Evolutionary conservation across 257 asterid genomes (phyloP).

Genomic region (Solanum ossicruentum): DNA sequence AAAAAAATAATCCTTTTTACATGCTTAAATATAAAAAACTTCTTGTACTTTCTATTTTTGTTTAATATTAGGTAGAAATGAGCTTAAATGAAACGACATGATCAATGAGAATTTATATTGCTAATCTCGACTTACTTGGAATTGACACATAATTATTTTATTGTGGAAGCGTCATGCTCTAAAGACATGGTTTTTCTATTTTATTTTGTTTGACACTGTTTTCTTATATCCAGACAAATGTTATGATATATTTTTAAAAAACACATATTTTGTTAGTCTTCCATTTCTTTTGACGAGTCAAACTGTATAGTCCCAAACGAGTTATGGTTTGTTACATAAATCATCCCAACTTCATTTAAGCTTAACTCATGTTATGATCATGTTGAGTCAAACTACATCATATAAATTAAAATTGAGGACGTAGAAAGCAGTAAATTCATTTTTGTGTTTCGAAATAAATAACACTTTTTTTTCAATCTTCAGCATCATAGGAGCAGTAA

Average conservation of each 20-base stretch:
- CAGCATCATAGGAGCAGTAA: slow-evolving; percentile 57
- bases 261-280: not conserved
- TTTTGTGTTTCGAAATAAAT: not conserved
- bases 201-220: not conserved
- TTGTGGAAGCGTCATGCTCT: not conserved
- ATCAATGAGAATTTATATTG: not conserved
- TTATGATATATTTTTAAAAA: not conserved
- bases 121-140: not conserved
- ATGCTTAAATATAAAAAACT: not conserved
- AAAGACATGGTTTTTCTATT: not conserved
- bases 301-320: not conserved
- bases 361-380: not conserved
- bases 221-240: not conserved
- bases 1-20: not conserved
- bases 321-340: not conserved
- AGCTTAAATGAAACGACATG: not conserved
- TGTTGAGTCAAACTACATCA: not conserved
- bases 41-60: not conserved
- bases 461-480: not conserved
- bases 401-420: not conserved
- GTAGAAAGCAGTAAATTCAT: not conserved
- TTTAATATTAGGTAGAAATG: not conserved
- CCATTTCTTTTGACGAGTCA: not conserved
- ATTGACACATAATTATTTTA: not conserved
- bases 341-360: not conserved